Evolutionary conservation across 257 asterid genomes (phyloP).

Genomic region (Perilla frutescens): DNA sequence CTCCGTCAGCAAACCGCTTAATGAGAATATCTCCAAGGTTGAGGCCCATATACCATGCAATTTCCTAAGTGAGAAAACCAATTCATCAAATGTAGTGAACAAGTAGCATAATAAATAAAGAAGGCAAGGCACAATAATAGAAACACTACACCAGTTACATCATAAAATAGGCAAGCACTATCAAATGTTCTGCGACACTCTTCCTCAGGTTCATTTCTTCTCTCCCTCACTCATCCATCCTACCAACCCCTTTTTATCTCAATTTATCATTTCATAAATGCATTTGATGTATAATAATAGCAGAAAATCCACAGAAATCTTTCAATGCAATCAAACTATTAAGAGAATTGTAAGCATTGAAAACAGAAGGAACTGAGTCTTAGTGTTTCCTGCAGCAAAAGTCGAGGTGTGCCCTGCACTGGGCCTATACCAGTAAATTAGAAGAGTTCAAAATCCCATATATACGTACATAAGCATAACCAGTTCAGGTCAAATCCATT

Average conservation of each 20-base stretch:
- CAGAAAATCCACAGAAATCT: constrained; percentile 1
- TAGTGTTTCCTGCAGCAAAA: too few relatives aligned
- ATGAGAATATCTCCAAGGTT: constrained; percentile 65
- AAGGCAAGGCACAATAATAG: not conserved
- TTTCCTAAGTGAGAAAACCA: constrained; percentile 57
- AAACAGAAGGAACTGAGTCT: too few relatives aligned
- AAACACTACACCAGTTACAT: too few relatives aligned
- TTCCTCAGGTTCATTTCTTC: not conserved
- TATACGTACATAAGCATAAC: too few relatives aligned
- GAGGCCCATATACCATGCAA: constrained; percentile 94
- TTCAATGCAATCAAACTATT: constrained; percentile 2
- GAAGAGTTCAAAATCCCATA: not conserved
- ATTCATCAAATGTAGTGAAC: constrained; percentile 17
- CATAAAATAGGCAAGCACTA: constrained; percentile 20
- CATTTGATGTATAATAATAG: not conserved
- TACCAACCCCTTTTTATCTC: not conserved
- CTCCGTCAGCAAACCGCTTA: constrained; percentile 94
- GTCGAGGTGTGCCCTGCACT: not conserved
- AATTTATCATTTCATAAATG: not conserved
- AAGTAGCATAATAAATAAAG: constrained; percentile 9
- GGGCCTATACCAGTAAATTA: not conserved
- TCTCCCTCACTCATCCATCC: not conserved
- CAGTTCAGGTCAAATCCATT: not conserved
- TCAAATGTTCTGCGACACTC: not conserved
- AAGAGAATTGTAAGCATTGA: not conserved